Percentiles rank a stretch among this genome's conserved stretches.
Conservation (phyloP, 139 green algal species). For the Pseudopediastrum boryanum region DNA sequence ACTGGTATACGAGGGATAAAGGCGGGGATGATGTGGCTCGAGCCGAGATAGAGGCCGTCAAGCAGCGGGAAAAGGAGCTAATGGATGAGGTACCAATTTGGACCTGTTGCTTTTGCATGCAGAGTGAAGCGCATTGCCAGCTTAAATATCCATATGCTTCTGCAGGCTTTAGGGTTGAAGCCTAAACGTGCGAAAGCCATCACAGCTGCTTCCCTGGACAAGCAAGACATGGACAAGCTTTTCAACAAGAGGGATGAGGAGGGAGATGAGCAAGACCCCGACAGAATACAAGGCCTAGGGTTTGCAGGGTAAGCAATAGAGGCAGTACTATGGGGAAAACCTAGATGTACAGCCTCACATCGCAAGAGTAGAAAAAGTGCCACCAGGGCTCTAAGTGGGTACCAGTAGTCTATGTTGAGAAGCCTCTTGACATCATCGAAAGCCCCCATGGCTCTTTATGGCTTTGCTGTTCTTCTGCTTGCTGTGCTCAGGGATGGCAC, state of each 20-base stretch:
- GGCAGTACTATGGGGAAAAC: neutral
- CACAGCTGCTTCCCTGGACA: slow-evolving; percentile 55
- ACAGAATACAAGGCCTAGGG: slow-evolving; percentile 56
- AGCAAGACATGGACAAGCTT: slow-evolving; percentile 65
- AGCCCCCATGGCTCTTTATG: neutral
- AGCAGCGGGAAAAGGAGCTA: slow-evolving; percentile 75
- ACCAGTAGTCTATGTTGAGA: neutral
- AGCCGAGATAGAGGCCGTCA: slow-evolving; percentile 68
- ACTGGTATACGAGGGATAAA: slow-evolving; percentile 78
- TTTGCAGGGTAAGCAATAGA: slow-evolving; percentile 31
- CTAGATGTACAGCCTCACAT: neutral
- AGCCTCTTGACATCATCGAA: neutral
- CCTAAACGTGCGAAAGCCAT: slow-evolving; percentile 46
- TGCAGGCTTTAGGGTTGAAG: slow-evolving; percentile 73
- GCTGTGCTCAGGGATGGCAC: too few species aligned
- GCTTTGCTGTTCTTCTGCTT: too few species aligned
- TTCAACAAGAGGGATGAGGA: slow-evolving; percentile 42
- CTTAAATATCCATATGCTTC: neutral
- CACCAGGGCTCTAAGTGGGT: too few species aligned
- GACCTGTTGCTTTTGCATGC: neutral
- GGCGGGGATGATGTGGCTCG: slow-evolving; percentile 12
- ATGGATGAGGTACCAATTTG: slow-evolving; percentile 69
- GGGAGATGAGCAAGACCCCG: slow-evolving; percentile 36
- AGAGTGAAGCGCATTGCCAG: neutral
- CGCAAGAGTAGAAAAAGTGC: neutral